These are phyloP conservation scores for Talaromyces verruculosus DNA, from an alignment of 2,329 filamentous ascomycete genomes.

Conservation along the genomic window DNA sequence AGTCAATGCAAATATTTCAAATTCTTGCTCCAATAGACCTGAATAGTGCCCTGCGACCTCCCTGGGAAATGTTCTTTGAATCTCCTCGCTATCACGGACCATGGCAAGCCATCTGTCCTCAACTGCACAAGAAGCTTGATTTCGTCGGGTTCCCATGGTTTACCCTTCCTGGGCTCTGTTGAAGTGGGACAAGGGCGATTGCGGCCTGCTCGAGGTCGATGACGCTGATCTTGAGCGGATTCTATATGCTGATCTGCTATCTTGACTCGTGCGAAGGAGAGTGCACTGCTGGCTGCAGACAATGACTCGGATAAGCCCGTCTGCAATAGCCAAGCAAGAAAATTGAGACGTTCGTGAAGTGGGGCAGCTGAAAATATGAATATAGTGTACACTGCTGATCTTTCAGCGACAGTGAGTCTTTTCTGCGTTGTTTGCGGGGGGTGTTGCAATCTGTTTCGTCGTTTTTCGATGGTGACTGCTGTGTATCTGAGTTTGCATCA, in stretches of 20 bases:
- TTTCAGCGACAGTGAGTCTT: not conserved
- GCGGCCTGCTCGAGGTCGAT: not conserved
- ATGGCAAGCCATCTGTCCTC: not conserved
- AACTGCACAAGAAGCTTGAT: conserved; percentile 1
- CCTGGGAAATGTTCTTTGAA: not conserved
- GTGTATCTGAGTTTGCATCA: too few relatives aligned
- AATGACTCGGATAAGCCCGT: not conserved
- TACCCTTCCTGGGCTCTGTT: not conserved
- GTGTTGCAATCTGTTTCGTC: not conserved
- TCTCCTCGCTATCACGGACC: not conserved
- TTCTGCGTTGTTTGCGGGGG: not conserved
- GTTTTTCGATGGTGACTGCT: not conserved
- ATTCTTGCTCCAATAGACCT: not conserved
- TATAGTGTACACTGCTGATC: not conserved
- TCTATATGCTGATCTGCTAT: not conserved
- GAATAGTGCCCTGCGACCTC: not conserved
- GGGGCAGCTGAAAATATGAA: not conserved
- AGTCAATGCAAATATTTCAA: not conserved
- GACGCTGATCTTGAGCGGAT: not conserved
- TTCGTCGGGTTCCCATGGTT: not conserved
- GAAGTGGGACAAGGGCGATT: not conserved
- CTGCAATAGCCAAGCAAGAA: not conserved
- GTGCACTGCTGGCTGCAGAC: not conserved
- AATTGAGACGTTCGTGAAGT: not conserved
- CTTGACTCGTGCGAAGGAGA: not conserved